Evolutionary conservation across 768 basidiomycete species (phyloP), one percentile per base, ranked within the genome.

Genomic region (Boletus vinaceobasis): DNA sequence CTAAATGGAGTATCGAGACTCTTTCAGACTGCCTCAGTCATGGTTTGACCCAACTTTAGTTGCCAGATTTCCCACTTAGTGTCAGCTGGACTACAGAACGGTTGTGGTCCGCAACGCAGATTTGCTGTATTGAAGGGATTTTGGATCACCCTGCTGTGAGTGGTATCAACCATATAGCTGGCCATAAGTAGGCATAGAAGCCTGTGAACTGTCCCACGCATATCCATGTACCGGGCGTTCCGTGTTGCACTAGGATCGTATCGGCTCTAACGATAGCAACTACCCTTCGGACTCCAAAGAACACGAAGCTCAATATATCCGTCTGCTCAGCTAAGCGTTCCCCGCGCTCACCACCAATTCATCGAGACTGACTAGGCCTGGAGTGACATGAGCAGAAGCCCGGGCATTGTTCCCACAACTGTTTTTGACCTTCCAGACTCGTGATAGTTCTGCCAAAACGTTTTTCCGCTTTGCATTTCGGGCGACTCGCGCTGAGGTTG

Each of bases 1-100:
- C 89, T 15, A 87, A 86, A 66, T 98, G 95, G 95, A 82, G 78
- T 48, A 81, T 96, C 17, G 87, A 91, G 61, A 48, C 55, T 5
- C 59, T 62, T 43, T n/a, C 49, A 3, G 43, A 46, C 3, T 11
- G 26, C 14, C 50, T 21, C 17, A 19, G 14, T 42, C 29, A 40
- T 23, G 15, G 10, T 36, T 21, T 14, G 15, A 8, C 21, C 17
- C 2, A 29, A 44, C 1, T 19, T 55, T 55, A 50, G 48, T 35
- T 50, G 15, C 6, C 8, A 21, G 21, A 43, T 23, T 31, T 3
- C 9, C 27, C 26, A 15, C 42, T 43, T n/a, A 38, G 26, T 26
- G n/a, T 43, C 43, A 15, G 23, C n/a, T 3, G 8, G 52, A 21
- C 38, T 39, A 19, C 8, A 51, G n/a, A 32, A n/a, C 11, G 6